These are phyloP conservation scores for Clavariopsis aquatica DNA, from an alignment of 495 filamentous ascomycete genomes.

Conservation along the genomic window DNA sequence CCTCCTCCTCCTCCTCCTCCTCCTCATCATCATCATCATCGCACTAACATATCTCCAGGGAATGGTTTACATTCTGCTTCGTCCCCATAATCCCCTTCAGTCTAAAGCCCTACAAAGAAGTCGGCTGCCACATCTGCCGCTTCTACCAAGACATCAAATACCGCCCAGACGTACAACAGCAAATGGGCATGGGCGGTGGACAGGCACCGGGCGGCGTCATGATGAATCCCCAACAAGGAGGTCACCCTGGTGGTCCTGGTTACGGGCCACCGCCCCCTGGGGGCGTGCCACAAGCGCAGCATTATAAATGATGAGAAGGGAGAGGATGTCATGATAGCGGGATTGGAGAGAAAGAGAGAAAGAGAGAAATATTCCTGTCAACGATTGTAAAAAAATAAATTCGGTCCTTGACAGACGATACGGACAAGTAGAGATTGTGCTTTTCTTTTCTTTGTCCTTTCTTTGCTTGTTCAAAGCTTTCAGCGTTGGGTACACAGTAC, in stretches of 20 bases:
- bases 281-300: slow-evolving; percentile 23
- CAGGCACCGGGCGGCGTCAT: slow-evolving; percentile 2
- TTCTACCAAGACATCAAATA: slow-evolving; percentile 50
- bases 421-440: no score
- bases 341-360: neutral
- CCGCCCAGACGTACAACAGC: slow-evolving; percentile 45
- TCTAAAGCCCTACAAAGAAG: slow-evolving; percentile 46
- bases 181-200: slow-evolving; percentile 26
- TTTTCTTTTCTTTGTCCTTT: neutral
- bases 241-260: neutral
- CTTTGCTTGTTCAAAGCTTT: no score
- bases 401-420: no score
- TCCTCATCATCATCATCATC: no score
- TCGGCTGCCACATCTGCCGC: slow-evolving; percentile 48
- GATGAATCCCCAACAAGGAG: neutral
- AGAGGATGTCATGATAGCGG: no score
- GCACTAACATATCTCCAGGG: slow-evolving; percentile 33
- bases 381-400: no score
- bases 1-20: neutral
- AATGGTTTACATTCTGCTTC: slow-evolving; percentile 53
- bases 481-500: neutral
- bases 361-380: neutral
- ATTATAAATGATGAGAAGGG: slow-evolving; percentile 37
- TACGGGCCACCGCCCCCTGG: slow-evolving; percentile 24
- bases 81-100: slow-evolving; percentile 47